Evolutionary conservation across 257 asterid genomes (phyloP), one percentile per base, ranked within the genome.

Genomic region (Nyctanthes arbortristis): DNA sequence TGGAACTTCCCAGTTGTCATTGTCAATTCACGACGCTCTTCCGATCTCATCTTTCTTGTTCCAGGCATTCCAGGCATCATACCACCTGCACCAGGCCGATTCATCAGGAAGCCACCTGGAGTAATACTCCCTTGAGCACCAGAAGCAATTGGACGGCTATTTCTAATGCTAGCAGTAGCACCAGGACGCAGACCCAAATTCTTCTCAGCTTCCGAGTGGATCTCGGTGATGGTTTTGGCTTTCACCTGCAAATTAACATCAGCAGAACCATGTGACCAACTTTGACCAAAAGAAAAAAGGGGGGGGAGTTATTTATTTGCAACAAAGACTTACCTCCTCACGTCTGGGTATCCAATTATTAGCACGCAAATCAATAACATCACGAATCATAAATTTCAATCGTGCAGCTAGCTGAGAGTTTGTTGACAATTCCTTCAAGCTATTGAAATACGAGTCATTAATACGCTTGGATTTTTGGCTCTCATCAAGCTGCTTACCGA

Each of bases 21-120:
- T 52, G 24, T 52, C 94, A 49, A 87, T 60, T 59, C 89, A 95
- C 14, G 97, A 92, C 84, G 80, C 79, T 20, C 96, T n/a, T n/a
- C n/a, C n/a, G n/a, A n/a, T n/a, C n/a, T n/a, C 92, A 93, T 81
- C 82, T 84, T 93, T 77, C 96, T 84, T 35, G 82, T 70, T 57
- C 97, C 97, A 0, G 99, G 99, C 97, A 87, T 91, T 63, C 99
- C 99, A 1, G 99, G 98, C 96, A 91, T 91, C 97, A 91, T 88
- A 36, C 99, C 97, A 49, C 96, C 97, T 49, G 87, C 32, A 40
- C 97, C 97, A 34, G 96, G 94, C 2, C 96, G 88, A 70, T 82
- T 91, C 73, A 88, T 75, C 24, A 93, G 89, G 77, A 79, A 81
- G 52, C 92, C 96, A 35, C 84, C 77, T n/a, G 97, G 93, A 71